A percentile compares a stretch with the other conserved stretches of the same genome.
Evolutionary conservation across 306 rosid genomes (phyloP).

Genomic region (Pachyrhizus erosus): DNA sequence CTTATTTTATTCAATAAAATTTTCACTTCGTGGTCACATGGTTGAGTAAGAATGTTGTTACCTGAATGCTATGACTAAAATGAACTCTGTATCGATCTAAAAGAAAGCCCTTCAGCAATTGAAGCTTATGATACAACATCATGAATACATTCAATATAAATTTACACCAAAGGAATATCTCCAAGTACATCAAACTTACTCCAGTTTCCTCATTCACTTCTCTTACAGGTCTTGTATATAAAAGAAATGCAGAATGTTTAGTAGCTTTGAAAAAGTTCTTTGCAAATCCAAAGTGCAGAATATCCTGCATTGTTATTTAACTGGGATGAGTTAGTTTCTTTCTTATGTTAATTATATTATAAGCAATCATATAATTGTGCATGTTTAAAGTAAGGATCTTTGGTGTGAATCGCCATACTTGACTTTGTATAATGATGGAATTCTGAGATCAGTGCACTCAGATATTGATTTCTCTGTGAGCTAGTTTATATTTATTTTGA

Average conservation of each 20-base stretch:
- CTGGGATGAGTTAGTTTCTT: background rate
- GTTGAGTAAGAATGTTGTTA: constrained; percentile 36
- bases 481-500: background rate
- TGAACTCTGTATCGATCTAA: constrained; percentile 84
- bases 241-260: constrained; percentile 2
- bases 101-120: constrained; percentile 15
- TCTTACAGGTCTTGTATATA: constrained; percentile 82
- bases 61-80: constrained; percentile 97
- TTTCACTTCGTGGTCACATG: background rate
- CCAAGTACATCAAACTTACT: constrained; percentile 58
- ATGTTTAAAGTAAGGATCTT: background rate
- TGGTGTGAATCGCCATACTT: constrained; percentile 11
- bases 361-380: constrained; percentile 47
- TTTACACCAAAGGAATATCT: no score
- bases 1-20: background rate
- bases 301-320: background rate
- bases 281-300: background rate
- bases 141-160: constrained; percentile 17
- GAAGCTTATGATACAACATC: background rate
- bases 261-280: constrained; percentile 11
- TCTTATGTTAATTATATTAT: background rate
- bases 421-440: background rate
- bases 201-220: constrained; percentile 99
- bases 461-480: background rate
- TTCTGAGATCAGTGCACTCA: background rate